Conservation (phyloP, 139 green algal genomes). For the Diplosphaera chodatii region DNA sequence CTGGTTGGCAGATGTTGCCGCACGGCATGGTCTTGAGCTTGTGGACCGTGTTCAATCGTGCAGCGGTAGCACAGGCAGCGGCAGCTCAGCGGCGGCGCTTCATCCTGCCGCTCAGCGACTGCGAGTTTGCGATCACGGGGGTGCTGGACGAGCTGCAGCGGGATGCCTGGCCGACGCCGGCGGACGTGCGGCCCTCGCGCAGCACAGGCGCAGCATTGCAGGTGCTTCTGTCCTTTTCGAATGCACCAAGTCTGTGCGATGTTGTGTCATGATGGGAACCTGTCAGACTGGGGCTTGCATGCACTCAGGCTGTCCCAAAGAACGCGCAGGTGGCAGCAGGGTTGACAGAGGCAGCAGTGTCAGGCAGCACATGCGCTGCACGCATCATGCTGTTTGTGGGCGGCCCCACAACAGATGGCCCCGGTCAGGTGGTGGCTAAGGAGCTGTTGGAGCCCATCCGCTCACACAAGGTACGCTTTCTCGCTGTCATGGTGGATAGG, state of each 20-base stretch:
- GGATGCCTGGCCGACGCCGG: slow-evolving; percentile 73
- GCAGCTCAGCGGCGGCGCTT: slow-evolving; percentile 39
- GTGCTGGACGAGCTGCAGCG: slow-evolving; percentile 86
- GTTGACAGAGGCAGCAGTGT: slow-evolving; percentile 73
- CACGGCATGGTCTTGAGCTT: too few relatives aligned
- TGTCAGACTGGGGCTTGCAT: too few relatives aligned
- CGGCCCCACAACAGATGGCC: slow-evolving; percentile 86
- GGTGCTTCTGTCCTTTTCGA: slow-evolving; percentile 34
- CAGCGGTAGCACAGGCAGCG: background rate
- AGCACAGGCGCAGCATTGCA: slow-evolving; percentile 90
- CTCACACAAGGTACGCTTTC: slow-evolving; percentile 66
- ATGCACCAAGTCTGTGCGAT: too few relatives aligned
- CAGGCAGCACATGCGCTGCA: slow-evolving; percentile 55
- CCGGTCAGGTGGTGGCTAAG: slow-evolving; percentile 74
- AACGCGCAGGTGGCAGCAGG: slow-evolving; percentile 76
- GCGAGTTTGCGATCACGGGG: slow-evolving; percentile 85
- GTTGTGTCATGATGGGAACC: too few relatives aligned
- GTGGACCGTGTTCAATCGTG: background rate
- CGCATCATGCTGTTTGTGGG: slow-evolving; percentile 91
- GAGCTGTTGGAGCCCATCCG: slow-evolving; percentile 86
- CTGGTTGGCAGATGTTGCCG: too few relatives aligned
- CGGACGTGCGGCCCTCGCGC: slow-evolving; percentile 65
- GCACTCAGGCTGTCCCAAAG: too few relatives aligned
- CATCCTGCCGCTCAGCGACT: slow-evolving; percentile 78
- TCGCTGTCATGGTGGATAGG: too few relatives aligned